phyloP scores from a whole-genome alignment of 441 rosid species.

The Eruca vesicaria region DNA sequence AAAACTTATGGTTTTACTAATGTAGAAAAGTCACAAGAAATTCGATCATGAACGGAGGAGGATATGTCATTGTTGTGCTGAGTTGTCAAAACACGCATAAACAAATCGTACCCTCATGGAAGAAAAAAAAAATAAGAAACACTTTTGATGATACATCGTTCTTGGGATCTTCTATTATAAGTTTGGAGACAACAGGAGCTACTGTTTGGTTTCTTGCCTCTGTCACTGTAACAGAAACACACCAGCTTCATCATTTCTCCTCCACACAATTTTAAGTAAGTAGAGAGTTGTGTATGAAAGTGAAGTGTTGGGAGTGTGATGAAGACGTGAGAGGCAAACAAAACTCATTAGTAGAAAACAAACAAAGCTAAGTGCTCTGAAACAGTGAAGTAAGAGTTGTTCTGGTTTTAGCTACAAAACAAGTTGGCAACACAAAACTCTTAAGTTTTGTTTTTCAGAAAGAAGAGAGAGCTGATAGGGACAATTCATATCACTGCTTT shows the following conservation, averaged over 20 bases:
- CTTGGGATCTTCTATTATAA: slow-evolving; percentile 33
- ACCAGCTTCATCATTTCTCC: slow-evolving; percentile 27
- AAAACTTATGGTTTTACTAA: background rate
- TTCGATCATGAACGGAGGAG: background rate
- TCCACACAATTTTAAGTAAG: slow-evolving; percentile 17
- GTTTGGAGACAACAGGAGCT: slow-evolving; percentile 23
- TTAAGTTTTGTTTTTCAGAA: slow-evolving; percentile 26
- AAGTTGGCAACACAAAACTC: slow-evolving; percentile 28
- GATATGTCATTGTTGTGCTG: slow-evolving; percentile 11
- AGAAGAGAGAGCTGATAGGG: slow-evolving; percentile 27
- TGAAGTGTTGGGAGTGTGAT: slow-evolving; percentile 20
- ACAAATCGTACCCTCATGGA: slow-evolving; percentile 9
- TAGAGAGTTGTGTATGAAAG: slow-evolving; percentile 4
- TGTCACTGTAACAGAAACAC: slow-evolving; percentile 24
- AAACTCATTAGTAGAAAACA: slow-evolving; percentile 24
- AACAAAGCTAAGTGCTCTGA: slow-evolving; percentile 28
- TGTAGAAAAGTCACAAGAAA: slow-evolving; percentile 9
- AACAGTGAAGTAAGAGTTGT: slow-evolving; percentile 27
- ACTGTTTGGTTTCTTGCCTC: slow-evolving; percentile 26
- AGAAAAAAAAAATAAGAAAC: background rate
- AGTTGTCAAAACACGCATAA: slow-evolving; percentile 22
- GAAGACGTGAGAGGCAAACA: slow-evolving; percentile 30
- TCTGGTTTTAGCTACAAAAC: slow-evolving; percentile 32
- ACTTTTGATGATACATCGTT: slow-evolving; percentile 25
- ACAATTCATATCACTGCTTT: slow-evolving; percentile 31